Base-by-base conservation (phyloP, 2,329 filamentous ascomycete genomes). In the Knufia fluminis region DNA sequence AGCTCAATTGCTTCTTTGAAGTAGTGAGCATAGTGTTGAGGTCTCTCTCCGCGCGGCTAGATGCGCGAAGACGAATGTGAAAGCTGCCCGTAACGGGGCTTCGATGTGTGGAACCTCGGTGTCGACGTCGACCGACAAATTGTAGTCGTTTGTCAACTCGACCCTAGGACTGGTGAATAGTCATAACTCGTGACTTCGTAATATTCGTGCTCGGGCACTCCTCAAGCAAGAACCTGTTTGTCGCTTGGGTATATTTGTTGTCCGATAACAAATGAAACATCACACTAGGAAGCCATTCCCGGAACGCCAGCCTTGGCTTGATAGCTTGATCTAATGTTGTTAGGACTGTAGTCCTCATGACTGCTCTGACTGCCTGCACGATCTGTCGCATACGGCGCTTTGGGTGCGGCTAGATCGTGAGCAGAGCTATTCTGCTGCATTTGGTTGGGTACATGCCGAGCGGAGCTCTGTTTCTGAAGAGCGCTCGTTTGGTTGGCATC, bases 391-490 rank as follows among this genome's bases (percentile, higher is more conserved):
- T 59, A 61, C 2, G 59, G 59, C 39, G 52, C 57, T 28, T 54
- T 56, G 7, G 59, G 59, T 10, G 52, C 52, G 22, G 39, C 43
- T 39, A 57, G 33, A 36, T 28, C 24, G 23, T 43, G 23, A 41
- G 14, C 17, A 3, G 31, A 36, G 48, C 33, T 52, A 45, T 33
- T 46, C 32, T 31, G 76, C 71, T 20, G 24, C 17, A 16, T 16
- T 39, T 38, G 45, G 14, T 64, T 68, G 51, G 71, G 66, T 28
- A 94, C 80, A 51, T 90, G 85, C 43, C 89, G 80, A 35, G 91
- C 88, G 43, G 85, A 89, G 56, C 80, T 83, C 66, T 94, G 89
- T 62, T 87, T 85, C 60, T 88, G 83, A 82, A 84, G 88, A 3
- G 86, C 77, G 46, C 70, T 68, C 31, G 75, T 73, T 62, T 81